These are phyloP conservation scores for Cordyceps farinosa DNA, from an alignment of 2,329 filamentous ascomycete genomes.

Conservation along the genomic window DNA sequence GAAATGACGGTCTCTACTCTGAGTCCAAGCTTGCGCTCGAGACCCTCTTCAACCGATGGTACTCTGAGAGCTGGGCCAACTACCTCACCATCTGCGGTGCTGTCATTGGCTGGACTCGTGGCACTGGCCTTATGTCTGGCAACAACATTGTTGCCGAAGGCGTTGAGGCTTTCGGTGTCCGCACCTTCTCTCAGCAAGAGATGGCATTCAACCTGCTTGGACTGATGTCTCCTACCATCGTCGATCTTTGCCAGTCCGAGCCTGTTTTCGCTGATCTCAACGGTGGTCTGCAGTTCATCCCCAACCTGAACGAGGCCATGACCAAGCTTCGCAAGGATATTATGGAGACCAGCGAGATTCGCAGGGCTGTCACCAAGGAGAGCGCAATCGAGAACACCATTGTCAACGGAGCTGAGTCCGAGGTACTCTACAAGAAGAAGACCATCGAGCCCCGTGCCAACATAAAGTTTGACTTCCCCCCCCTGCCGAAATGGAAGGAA, in stretches of 20 bases:
- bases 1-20: constrained; percentile 95
- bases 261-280: constrained; percentile 97
- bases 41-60: constrained; percentile 97
- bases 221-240: constrained; percentile 89
- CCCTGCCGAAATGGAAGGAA: constrained; percentile 83
- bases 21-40: constrained; percentile 97
- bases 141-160: constrained; percentile 98
- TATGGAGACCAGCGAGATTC: constrained; percentile 90
- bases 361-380: constrained; percentile 91
- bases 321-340: constrained; percentile 89
- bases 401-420: constrained; percentile 89
- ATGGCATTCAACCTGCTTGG: constrained; percentile 99
- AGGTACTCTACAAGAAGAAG: constrained; percentile 92
- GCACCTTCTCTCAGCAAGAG: constrained; percentile 97
- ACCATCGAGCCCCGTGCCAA: constrained; percentile 91
- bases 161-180: constrained; percentile 92
- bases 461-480: constrained; percentile 95
- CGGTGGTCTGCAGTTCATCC: constrained; percentile 95
- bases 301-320: constrained; percentile 92
- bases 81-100: constrained; percentile 98
- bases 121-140: constrained; percentile 94
- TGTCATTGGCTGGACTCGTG: constrained; percentile 98
- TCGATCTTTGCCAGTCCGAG: constrained; percentile 91
- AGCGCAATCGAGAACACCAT: constrained; percentile 95
- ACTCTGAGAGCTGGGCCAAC: constrained; percentile 94